Conservation (phyloP, 768 basidiomycete species). For the Termitomyces sp. region DNA sequence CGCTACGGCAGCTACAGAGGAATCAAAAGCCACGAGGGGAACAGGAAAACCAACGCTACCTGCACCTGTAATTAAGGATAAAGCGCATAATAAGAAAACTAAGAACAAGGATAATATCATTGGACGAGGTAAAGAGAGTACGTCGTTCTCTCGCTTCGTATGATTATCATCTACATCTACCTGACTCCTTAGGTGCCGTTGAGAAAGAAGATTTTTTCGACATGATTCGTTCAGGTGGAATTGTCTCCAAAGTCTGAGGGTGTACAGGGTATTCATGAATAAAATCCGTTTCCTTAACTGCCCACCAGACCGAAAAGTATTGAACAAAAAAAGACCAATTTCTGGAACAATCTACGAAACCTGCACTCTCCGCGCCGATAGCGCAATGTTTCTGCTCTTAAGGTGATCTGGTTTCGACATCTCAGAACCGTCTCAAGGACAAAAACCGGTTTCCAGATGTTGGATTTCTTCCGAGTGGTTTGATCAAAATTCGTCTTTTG, state of each 20-base stretch:
- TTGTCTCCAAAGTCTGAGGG: slow-evolving; percentile 64
- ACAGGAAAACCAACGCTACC: slow-evolving; percentile 70
- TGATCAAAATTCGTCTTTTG: slow-evolving; percentile 4
- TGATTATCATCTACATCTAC: slow-evolving; percentile 1
- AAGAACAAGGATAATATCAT: slow-evolving; percentile 51
- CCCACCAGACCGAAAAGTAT: no score
- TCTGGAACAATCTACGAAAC: background rate
- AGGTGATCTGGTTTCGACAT: no score
- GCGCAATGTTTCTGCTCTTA: no score
- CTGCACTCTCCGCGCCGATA: no score
- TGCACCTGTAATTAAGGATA: slow-evolving; percentile 52
- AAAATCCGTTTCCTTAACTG: background rate
- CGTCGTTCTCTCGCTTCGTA: slow-evolving; percentile 14
- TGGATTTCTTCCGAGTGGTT: slow-evolving; percentile 45
- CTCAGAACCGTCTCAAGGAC: no score
- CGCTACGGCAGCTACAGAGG: slow-evolving; percentile 45
- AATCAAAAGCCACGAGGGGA: slow-evolving; percentile 58
- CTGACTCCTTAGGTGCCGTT: slow-evolving; percentile 37
- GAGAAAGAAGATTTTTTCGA: slow-evolving; percentile 77
- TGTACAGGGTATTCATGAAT: background rate
- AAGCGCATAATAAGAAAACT: slow-evolving; percentile 37
- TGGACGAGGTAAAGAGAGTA: slow-evolving; percentile 56
- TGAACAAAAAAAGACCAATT: background rate
- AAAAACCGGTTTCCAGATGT: no score
- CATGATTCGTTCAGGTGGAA: slow-evolving; percentile 75